A percentile compares a stretch with the other conserved stretches of the same genome.
These are phyloP conservation scores for Tylopilus orsonianus DNA, from an alignment of 1,284 basidiomycete species.

Conservation along the genomic window DNA sequence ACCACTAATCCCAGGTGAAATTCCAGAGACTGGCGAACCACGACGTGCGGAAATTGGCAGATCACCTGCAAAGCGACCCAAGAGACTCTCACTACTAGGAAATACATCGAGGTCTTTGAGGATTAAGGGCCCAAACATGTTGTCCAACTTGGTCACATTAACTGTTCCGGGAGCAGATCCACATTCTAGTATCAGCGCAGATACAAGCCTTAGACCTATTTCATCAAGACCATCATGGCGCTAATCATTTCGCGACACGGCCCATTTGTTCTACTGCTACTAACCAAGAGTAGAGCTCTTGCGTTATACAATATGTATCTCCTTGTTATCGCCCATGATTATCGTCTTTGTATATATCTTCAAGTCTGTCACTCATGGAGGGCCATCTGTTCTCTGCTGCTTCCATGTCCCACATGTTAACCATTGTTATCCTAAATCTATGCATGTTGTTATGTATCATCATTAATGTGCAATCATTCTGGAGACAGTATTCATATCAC, in stretches of 20 bases:
- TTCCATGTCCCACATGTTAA: constrained; percentile 24
- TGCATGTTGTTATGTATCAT: constrained; percentile 25
- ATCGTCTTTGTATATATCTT: constrained; percentile 25
- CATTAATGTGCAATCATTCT: constrained; percentile 16
- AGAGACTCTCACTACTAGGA: constrained; percentile 56
- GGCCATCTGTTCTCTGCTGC: constrained; percentile 6
- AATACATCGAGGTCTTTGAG: constrained; percentile 32
- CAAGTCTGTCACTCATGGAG: constrained; percentile 14
- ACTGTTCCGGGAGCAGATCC: constrained; percentile 28
- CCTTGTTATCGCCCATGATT: constrained; percentile 9
- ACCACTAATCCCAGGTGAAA: constrained; percentile 40
- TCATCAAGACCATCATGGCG: constrained; percentile 32
- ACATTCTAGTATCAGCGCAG: constrained; percentile 29
- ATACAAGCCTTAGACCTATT: constrained; percentile 23
- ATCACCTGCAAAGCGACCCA: constrained; percentile 62
- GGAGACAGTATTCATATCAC: neutral
- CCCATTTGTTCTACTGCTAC: constrained; percentile 7
- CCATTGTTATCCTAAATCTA: constrained; percentile 28
- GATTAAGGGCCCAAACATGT: constrained; percentile 23
- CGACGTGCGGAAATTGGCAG: constrained; percentile 45
- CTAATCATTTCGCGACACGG: constrained; percentile 9
- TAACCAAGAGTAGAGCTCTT: constrained; percentile 14
- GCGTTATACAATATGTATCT: constrained; percentile 21
- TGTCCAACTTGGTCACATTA: constrained; percentile 18
- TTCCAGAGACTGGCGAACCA: constrained; percentile 34